phyloP scores from a whole-genome alignment of 768 basidiomycete genomes.

The Boletus subcaerulescens region DNA sequence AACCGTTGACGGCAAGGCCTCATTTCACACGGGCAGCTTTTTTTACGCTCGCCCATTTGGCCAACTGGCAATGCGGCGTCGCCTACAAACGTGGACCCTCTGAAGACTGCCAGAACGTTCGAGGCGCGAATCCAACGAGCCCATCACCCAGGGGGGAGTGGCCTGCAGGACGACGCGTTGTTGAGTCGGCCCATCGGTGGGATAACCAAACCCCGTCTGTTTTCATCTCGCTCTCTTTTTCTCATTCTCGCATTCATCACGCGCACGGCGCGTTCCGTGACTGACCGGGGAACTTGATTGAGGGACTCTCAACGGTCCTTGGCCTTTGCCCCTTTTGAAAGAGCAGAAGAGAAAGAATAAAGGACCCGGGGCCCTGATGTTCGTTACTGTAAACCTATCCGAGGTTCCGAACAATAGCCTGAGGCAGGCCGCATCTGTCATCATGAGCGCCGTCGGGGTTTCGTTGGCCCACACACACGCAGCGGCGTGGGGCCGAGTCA shows the following conservation, averaged over 20 bases:
- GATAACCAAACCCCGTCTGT: background rate
- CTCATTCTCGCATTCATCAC: background rate
- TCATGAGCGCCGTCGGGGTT: constrained; percentile 22
- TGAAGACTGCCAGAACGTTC: background rate
- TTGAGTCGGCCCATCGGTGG: background rate
- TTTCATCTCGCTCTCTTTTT: constrained; percentile 19
- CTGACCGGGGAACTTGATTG: constrained; percentile 9
- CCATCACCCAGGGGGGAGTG: background rate
- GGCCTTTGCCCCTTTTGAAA: constrained; percentile 6
- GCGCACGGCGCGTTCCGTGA: constrained; percentile 14
- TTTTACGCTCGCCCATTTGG: no score
- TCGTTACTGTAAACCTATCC: background rate
- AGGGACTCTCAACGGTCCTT: background rate
- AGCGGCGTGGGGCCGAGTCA: constrained; percentile 8
- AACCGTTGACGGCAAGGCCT: no score
- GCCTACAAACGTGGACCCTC: no score
- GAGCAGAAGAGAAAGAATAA: background rate
- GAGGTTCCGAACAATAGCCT: constrained; percentile 13
- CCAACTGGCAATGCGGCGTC: no score
- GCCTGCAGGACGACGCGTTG: constrained; percentile 26
- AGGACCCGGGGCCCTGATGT: background rate
- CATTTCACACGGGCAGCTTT: background rate
- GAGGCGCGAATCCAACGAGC: constrained; percentile 16
- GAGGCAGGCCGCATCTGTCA: background rate
- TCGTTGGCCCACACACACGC: constrained; percentile 7